Conservation (phyloP, 805 yeast genomes). For the Zygoascus flipseniorum region DNA sequence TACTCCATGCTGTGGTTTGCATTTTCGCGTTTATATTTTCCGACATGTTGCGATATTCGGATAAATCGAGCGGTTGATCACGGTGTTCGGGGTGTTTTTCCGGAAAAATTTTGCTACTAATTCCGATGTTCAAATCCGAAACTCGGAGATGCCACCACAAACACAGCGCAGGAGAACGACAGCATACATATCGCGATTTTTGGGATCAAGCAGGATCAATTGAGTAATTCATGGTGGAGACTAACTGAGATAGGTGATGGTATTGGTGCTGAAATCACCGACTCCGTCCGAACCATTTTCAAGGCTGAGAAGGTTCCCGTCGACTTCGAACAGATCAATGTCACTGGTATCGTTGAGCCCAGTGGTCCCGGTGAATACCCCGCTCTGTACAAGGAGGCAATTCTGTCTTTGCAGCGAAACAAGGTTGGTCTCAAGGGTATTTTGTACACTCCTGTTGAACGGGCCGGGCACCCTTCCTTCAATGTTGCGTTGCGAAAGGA, state of each 20-base stretch:
- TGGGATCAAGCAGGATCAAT: neutral
- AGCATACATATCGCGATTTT: too few species aligned
- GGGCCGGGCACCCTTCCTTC: conserved; percentile 71
- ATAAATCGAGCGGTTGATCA: too few species aligned
- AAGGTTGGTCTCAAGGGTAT: conserved; percentile 96
- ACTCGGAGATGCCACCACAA: neutral
- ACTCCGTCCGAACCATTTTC: conserved; percentile 86
- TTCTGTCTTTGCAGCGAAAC: conserved; percentile 86
- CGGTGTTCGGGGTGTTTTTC: neutral
- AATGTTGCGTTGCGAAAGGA: conserved; percentile 96
- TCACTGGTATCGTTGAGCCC: conserved; percentile 45
- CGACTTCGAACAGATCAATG: conserved; percentile 70
- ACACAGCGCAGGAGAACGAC: too few species aligned
- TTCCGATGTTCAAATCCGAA: neutral
- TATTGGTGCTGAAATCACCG: conserved; percentile 92
- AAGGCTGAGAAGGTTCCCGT: conserved; percentile 82
- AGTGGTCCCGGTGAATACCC: conserved; percentile 32
- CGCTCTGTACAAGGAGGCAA: conserved; percentile 71
- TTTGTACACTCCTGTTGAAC: conserved; percentile 80
- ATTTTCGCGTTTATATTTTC: too few species aligned
- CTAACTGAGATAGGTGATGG: conserved; percentile 63
- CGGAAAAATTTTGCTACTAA: neutral
- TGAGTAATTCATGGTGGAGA: too few species aligned
- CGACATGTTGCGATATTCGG: too few species aligned
- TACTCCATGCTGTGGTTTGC: too few species aligned